These are phyloP conservation scores for Phytophthora chlamydospora DNA, from an alignment of 352 stramenopile species.

Conservation along the genomic window DNA sequence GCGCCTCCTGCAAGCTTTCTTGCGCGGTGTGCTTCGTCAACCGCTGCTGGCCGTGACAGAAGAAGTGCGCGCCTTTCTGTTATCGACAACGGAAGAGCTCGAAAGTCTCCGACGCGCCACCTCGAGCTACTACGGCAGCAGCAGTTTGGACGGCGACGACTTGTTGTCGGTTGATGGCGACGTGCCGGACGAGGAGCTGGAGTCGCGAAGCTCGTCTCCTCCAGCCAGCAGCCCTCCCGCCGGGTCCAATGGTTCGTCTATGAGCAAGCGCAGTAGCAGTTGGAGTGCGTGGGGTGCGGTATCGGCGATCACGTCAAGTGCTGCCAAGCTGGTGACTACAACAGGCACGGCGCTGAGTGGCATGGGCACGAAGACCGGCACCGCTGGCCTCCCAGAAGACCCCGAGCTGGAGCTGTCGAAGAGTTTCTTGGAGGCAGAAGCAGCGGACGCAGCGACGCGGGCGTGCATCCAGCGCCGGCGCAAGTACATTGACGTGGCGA, in stretches of 20 bases:
- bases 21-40: constrained; percentile 75
- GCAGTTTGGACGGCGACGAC: constrained; percentile 49
- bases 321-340: constrained; percentile 77
- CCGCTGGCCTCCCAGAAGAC: constrained; percentile 28
- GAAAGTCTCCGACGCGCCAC: constrained; percentile 68
- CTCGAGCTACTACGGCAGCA: constrained; percentile 39
- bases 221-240: constrained; percentile 26
- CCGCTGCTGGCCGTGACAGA: constrained; percentile 71
- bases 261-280: constrained; percentile 37
- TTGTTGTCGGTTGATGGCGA: constrained; percentile 50
- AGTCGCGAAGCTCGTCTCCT: constrained; percentile 26
- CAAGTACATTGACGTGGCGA: constrained; percentile 72
- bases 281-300: constrained; percentile 80
- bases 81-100: constrained; percentile 84
- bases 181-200: constrained; percentile 37
- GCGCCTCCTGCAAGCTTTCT: constrained; percentile 77
- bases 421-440: constrained; percentile 49
- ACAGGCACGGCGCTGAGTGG: constrained; percentile 61
- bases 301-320: constrained; percentile 72
- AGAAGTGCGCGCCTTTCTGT: constrained; percentile 72
- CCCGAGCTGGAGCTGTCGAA: constrained; percentile 54
- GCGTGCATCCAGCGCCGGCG: constrained; percentile 53
- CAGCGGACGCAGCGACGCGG: constrained; percentile 27
- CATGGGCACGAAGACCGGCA: constrained; percentile 44
- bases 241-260: constrained; percentile 18